phyloP scores from a whole-genome alignment of 2,329 filamentous ascomycete species.

The Cladophialophora chaetospira region DNA sequence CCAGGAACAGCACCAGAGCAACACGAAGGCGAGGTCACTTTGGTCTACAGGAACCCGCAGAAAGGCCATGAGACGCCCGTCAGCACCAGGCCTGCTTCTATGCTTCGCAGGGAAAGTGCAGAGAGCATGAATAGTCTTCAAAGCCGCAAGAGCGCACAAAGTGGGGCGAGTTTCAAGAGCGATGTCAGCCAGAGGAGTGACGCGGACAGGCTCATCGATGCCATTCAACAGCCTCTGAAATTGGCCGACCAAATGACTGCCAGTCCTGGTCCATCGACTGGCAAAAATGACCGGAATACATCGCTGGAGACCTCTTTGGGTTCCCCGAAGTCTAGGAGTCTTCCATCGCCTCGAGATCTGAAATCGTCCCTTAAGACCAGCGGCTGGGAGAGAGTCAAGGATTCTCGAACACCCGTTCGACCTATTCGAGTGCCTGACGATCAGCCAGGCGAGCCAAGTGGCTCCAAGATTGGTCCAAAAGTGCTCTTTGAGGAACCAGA shows the following conservation, averaged over 20 bases:
- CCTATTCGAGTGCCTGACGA: constrained; percentile 37
- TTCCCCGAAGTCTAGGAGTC: constrained; percentile 15
- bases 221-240: constrained; percentile 43
- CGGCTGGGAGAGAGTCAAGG: constrained; percentile 38
- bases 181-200: constrained; percentile 38
- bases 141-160: constrained; percentile 36
- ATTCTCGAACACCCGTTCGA: constrained; percentile 40
- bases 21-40: constrained; percentile 42
- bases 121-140: constrained; percentile 39
- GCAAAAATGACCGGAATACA: neutral
- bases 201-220: constrained; percentile 46
- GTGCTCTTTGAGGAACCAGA: constrained; percentile 22
- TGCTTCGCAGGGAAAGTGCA: constrained; percentile 37
- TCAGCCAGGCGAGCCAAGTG: constrained; percentile 15
- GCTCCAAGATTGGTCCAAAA: constrained; percentile 8
- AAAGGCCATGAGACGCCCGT: constrained; percentile 28
- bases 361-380: constrained; percentile 18
- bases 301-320: neutral
- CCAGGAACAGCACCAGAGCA: constrained; percentile 20
- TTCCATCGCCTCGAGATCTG: constrained; percentile 7
- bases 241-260: constrained; percentile 8
- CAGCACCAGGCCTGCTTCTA: constrained; percentile 2
- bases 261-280: neutral
- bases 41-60: constrained; percentile 36
- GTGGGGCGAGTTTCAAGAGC: constrained; percentile 33